phyloP scores from a whole-genome alignment of 2,329 filamentous ascomycete genomes.

The Trichoderma koningiopsis region DNA sequence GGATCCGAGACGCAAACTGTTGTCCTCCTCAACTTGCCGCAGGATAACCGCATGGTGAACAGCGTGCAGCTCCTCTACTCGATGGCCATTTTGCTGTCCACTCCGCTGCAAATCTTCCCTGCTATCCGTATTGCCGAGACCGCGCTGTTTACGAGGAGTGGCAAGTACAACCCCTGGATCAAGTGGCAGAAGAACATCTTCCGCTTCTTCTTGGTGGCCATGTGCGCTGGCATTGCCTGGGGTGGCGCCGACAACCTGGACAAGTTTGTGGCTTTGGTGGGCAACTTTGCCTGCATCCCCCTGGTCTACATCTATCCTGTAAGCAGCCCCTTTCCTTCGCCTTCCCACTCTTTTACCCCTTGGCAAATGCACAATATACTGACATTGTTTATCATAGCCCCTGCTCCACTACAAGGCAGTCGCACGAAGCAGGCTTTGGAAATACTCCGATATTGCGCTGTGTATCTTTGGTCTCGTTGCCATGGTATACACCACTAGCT shows the following conservation, averaged over 20 bases:
- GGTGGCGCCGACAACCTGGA: conserved; percentile 89
- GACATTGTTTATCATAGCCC: conserved; percentile 60
- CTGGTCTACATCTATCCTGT: conserved; percentile 97
- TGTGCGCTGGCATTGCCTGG: conserved; percentile 89
- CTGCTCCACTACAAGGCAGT: conserved; percentile 86
- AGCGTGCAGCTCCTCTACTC: conserved; percentile 96
- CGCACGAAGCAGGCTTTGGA: conserved; percentile 68
- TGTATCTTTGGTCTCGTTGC: conserved; percentile 81
- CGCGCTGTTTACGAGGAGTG: conserved; percentile 87
- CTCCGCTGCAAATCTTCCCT: conserved; percentile 94
- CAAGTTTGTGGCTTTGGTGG: conserved; percentile 95
- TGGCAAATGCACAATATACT: conserved; percentile 31
- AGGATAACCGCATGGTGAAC: conserved; percentile 94
- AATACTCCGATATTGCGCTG: conserved; percentile 71
- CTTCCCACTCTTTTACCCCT: not conserved
- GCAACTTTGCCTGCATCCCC: conserved; percentile 96
- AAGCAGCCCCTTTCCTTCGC: conserved; percentile 48
- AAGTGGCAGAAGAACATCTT: conserved; percentile 99
- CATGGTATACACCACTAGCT: conserved; percentile 87
- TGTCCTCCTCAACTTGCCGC: conserved; percentile 91
- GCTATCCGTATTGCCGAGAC: conserved; percentile 97
- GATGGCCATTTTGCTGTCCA: conserved; percentile 93
- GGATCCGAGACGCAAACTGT: conserved; percentile 95
- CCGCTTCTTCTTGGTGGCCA: conserved; percentile 86
- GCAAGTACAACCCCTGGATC: conserved; percentile 97